phyloP scores from a whole-genome alignment of 176 grass and related monocot species.

The Dendrocalamus sinicus region DNA sequence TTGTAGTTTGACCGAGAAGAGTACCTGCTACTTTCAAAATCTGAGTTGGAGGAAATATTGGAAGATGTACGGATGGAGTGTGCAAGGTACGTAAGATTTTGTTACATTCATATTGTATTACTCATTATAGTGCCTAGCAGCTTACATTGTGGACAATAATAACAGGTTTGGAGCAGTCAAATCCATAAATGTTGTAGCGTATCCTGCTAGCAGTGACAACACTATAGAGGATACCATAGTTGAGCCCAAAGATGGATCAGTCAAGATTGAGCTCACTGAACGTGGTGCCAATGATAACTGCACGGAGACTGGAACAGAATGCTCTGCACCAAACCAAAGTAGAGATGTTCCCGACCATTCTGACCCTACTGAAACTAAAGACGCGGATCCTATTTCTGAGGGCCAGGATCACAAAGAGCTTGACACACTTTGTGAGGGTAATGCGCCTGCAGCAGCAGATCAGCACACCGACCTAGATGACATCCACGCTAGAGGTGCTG shows the following conservation, averaged over 20 bases:
- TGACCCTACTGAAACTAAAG: constrained; percentile 24
- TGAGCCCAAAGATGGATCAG: constrained; percentile 36
- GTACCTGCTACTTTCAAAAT: constrained; percentile 73
- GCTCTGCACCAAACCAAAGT: constrained; percentile 30
- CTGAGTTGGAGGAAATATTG: constrained; percentile 80
- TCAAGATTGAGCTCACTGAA: constrained; percentile 32
- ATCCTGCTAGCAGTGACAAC: constrained; percentile 33
- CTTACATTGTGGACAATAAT: constrained; percentile 50
- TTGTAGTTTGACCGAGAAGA: constrained; percentile 74
- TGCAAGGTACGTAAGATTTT: constrained; percentile 57
- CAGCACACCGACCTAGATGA: constrained; percentile 35
- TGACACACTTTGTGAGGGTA: background rate
- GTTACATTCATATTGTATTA: constrained; percentile 33
- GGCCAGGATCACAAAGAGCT: constrained; percentile 41
- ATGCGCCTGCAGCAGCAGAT: constrained; percentile 34
- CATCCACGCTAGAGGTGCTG: background rate
- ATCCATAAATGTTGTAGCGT: constrained; percentile 66
- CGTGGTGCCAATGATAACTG: constrained; percentile 1
- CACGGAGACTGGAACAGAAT: constrained; percentile 36
- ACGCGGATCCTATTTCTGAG: constrained; percentile 25
- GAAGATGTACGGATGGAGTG: constrained; percentile 93
- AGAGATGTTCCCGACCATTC: constrained; percentile 3
- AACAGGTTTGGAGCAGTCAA: constrained; percentile 97
- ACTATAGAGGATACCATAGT: constrained; percentile 20
- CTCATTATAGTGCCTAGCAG: constrained; percentile 25